phyloP scores from a whole-genome alignment of 768 basidiomycete species.

The Tulasnella sp. region DNA sequence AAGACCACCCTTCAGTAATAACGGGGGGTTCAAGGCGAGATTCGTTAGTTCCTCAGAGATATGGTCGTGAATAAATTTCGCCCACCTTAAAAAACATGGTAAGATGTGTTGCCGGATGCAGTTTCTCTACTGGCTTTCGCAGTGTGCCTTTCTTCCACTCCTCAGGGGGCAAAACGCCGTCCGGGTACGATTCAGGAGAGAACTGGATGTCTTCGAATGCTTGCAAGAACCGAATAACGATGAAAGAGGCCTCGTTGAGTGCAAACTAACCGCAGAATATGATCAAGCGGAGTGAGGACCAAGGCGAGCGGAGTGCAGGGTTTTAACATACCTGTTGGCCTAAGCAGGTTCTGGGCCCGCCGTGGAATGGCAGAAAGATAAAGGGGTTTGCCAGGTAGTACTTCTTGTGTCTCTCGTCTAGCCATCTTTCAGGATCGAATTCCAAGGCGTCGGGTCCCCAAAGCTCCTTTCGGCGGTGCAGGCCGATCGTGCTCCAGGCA shows the following conservation, averaged over 20 bases:
- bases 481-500: not conserved
- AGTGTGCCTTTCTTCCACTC: constrained; percentile 49
- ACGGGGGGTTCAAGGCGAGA: not conserved
- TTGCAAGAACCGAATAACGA: constrained; percentile 64
- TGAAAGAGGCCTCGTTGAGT: constrained; percentile 70
- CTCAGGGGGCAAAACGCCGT: constrained; percentile 55
- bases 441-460: constrained; percentile 74
- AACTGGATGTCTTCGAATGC: constrained; percentile 57
- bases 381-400: constrained; percentile 40
- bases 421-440: constrained; percentile 79
- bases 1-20: not conserved
- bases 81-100: constrained; percentile 62
- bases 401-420: constrained; percentile 46
- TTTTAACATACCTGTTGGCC: constrained; percentile 36
- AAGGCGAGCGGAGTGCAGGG: constrained; percentile 9
- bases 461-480: constrained; percentile 37
- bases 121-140: constrained; percentile 53
- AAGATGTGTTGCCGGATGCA: constrained; percentile 61
- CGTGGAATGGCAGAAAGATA: constrained; percentile 72
- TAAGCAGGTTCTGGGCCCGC: constrained; percentile 51
- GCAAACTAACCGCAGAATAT: constrained; percentile 61
- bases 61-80: not conserved
- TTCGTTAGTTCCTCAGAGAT: not conserved
- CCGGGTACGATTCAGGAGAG: constrained; percentile 58
- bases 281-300: constrained; percentile 23